Evolutionary conservation across 2,329 filamentous ascomycete species (phyloP), one percentile per base, ranked within the genome.

Genomic region (Penicillium sp.): DNA sequence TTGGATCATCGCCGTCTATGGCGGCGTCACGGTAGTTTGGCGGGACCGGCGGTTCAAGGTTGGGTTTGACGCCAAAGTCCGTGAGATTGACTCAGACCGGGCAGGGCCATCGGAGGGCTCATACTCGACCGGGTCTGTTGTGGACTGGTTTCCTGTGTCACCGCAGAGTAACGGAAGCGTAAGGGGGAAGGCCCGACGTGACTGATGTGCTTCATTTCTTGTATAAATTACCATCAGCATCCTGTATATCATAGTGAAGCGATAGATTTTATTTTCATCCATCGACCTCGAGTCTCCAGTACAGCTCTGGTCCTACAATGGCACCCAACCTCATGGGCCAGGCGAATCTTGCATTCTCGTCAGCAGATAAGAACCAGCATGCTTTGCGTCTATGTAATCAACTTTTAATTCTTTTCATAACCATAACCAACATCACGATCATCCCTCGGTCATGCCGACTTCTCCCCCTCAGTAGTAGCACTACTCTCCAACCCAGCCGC

Each of bases 11-110:
- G 95, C 95, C 0, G 90, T 97, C 20, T 86, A 91, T 67, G 89
- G 94, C n/a, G 95, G 95, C 0, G 87, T 90, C 1, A 94, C 88
- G 0, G 91, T 99, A 0, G 86, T 86, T 54, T 99, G 95, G 96
- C 82, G 95, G 57, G 94, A 93, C 0, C 88, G 88, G 69, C 84
- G 81, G 31, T 98, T 98, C 73, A 86, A 85, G 68, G 93, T 98
- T 1, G 86, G 89, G 1, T 83, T 91, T 67, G 90, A 98, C 73
- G 94, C 94, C 83, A 90, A 88, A 53, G 94, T 96, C 28, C 82
- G 86, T 65, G 86, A 87, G 67, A 80, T 85, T 50, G 64, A 74
- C 39, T 25, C 58, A 12, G 57, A 58, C 15, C 54, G 54, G n/a
- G 49, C 57, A 1, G 39, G 42, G 25, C 52, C 61, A n/a, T 52